Base-by-base conservation (phyloP, 1,284 basidiomycete genomes). In the Puccinia polysora region DNA sequence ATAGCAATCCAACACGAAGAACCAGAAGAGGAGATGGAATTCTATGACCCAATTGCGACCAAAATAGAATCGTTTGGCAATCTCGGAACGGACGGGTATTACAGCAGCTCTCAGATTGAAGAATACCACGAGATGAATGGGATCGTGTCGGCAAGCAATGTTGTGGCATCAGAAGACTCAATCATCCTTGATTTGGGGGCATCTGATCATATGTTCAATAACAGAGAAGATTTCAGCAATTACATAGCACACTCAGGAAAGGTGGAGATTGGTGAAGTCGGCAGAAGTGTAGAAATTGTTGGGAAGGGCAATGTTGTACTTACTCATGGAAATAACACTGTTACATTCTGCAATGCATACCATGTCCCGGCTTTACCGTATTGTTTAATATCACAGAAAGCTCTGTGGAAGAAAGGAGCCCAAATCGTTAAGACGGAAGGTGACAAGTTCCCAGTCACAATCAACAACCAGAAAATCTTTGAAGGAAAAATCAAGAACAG, bases 141-240 rank as follows among this genome's bases (percentile, higher is more conserved):
- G 18, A 43, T 18, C 18, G 40, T 43, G 18, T 8, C 18, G 8
- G 40, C 8, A 8, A 18, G 40, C 18, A 43, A 8, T 43, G 40
- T 18, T 43, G 40, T 18, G 18, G 40, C 18, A 43, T 8, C 10
- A 28, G 50, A 52, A 52, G 50, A 52, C 25, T 20, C 50, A 20
- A 20, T 52, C 20, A 10, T 58, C 5, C 30, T 58, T 12, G 55
- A 58, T 58, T 20, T 12, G 12, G 55, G 55, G 6, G 55, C 55
- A 8, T 30, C 55, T 12, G 30, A 58, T 30, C 55, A 58, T 32
- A 58, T 58, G 55, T 58, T 58, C 55, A 59, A 18, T n/a, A 59
- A 38, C 12, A 59, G 18, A 34, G 23, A 59, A 2, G 56, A 59
- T 36, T 59, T 59, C n/a, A 4, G 36, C 2, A 59, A 2, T 59